Conservation (phyloP, 1,284 basidiomycete genomes). For the Fomitopsis pinicola region DNA sequence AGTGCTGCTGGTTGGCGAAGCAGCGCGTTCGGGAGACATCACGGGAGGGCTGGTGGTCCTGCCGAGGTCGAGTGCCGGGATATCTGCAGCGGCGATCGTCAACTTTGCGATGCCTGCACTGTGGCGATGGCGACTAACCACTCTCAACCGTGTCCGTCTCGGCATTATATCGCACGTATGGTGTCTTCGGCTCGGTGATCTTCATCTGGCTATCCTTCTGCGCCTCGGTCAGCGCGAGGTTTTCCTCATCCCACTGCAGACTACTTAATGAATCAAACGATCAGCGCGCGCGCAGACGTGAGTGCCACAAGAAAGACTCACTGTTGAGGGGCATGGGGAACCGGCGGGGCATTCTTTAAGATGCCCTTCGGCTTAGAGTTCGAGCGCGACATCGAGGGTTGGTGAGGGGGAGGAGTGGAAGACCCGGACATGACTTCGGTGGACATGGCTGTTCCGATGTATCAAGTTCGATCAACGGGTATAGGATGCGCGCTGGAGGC, state of each 20-base stretch:
- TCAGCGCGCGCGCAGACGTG: constrained; percentile 22
- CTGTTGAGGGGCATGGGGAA: constrained; percentile 42
- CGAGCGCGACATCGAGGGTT: constrained; percentile 26
- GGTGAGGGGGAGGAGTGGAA: constrained; percentile 10
- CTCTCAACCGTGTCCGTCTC: constrained; percentile 80
- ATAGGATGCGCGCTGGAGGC: background rate
- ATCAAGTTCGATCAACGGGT: background rate
- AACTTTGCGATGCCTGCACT: background rate
- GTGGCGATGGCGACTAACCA: constrained; percentile 35
- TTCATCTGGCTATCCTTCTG: constrained; percentile 94
- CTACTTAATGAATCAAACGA: constrained; percentile 25
- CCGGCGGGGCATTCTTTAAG: constrained; percentile 70
- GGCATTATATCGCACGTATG: constrained; percentile 86
- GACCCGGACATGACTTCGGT: constrained; percentile 6
- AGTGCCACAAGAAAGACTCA: constrained; percentile 19
- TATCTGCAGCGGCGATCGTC: constrained; percentile 44
- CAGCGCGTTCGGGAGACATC: constrained; percentile 20
- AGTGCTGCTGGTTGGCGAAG: constrained; percentile 27
- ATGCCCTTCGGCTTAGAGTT: constrained; percentile 75
- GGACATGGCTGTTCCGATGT: constrained; percentile 2
- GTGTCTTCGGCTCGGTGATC: constrained; percentile 96
- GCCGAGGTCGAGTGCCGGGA: constrained; percentile 54
- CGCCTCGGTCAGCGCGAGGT: constrained; percentile 85
- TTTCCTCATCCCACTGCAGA: constrained; percentile 91
- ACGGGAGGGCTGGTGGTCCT: constrained; percentile 22